Evolutionary conservation across 768 basidiomycete genomes (phyloP), one percentile per base, ranked within the genome.

Genomic region (Tylopilus intermedius): DNA sequence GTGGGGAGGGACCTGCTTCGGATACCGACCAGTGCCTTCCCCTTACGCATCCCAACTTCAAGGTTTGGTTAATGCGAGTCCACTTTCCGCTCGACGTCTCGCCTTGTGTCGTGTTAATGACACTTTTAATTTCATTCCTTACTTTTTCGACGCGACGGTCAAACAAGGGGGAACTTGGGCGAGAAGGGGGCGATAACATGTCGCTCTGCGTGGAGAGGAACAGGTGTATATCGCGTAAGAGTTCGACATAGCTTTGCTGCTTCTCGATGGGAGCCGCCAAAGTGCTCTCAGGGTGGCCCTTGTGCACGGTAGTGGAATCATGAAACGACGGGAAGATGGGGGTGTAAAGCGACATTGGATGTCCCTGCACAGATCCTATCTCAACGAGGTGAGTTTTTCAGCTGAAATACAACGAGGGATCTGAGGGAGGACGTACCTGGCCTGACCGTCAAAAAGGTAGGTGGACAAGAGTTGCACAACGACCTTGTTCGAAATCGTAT

Each of bases 81-180:
- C 81, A 82, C 55, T 75, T 76, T 30, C 76, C 76, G 41, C 73
- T 68, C 0, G 74, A 64, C 4, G 77, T 65, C 45, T 78, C 72
- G 13, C 70, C 68, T 21, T 63, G 66, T 7, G 76, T 70, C 21
- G 65, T 54, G 2, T 63, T 48, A 21, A 76, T 62, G 2, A 76
- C 71, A 15, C 71, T 65, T 24, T 61, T 43, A 5, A 80, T 65
- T 38, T 64, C 62, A 35, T 64, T 62, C 39, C 67, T 71, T 24
- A 77, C 54, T 41, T 41, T 71, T 62, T 48, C 69, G 52, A 50
- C 73, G 60, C 45, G 58, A 24, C 27, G 46, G 24, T 67, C 66
- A 21, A 58, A 64, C 27, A 47, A 44, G 4, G 73, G 73, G 1
- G 73, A 69, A 26, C 51, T 57, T 0, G 73, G 67, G 14, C 70